Conservation (phyloP, 352 stramenopile species). For the Pythium aristosporum region DNA sequence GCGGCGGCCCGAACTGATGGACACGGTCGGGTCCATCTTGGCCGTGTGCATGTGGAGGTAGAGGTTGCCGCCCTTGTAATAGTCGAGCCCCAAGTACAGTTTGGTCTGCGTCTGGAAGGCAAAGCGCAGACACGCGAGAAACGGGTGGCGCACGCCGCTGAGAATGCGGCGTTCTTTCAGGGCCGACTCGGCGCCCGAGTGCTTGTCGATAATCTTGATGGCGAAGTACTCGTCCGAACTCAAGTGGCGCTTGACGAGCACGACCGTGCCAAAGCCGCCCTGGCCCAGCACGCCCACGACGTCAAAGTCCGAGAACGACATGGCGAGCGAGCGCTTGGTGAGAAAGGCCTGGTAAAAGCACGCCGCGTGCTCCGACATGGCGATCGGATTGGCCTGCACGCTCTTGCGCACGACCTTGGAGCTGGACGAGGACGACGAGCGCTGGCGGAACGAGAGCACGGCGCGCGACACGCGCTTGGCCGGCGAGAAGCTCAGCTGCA, state of each 20-base stretch:
- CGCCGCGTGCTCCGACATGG: constrained; percentile 68
- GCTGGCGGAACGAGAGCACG: constrained; percentile 81
- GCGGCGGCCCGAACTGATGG: constrained; percentile 64
- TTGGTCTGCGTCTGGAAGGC: constrained; percentile 87
- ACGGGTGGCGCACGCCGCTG: constrained; percentile 74
- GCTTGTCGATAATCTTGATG: constrained; percentile 89
- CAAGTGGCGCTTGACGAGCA: constrained; percentile 77
- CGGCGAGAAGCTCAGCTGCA: constrained; percentile 83
- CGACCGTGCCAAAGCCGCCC: constrained; percentile 77
- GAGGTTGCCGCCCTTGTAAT: constrained; percentile 84
- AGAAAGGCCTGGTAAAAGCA: constrained; percentile 85
- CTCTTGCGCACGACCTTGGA: constrained; percentile 31
- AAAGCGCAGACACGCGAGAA: constrained; percentile 79
- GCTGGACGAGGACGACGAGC: constrained; percentile 32
- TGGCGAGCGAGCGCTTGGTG: constrained; percentile 76
- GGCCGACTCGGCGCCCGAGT: constrained; percentile 69
- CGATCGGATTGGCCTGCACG: constrained; percentile 74
- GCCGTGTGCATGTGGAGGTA: constrained; percentile 89
- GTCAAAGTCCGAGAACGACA: constrained; percentile 86
- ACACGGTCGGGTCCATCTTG: constrained; percentile 78
- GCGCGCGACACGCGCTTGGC: constrained; percentile 81
- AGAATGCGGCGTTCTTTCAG: constrained; percentile 78
- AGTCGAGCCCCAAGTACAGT: constrained; percentile 79
- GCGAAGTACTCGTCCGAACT: constrained; percentile 80
- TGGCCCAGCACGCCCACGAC: constrained; percentile 82